A percentile compares a stretch with the other conserved stretches of the same genome.
phyloP scores from a whole-genome alignment of 2,329 filamentous ascomycete genomes.

The Paecilomyces formosus region DNA sequence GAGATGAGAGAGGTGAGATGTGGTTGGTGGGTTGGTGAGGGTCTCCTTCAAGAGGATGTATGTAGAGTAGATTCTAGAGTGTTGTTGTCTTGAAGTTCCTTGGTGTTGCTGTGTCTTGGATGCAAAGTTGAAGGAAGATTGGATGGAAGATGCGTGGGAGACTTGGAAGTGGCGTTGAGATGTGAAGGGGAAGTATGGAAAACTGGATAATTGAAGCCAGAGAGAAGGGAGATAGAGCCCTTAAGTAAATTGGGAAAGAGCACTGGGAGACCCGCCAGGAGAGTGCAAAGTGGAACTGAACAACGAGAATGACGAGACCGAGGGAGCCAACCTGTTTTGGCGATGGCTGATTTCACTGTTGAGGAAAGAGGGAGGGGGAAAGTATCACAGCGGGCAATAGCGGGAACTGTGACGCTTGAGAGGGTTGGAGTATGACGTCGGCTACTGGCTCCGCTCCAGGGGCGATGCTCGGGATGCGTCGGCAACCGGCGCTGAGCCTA shows the following conservation, averaged over 20 bases:
- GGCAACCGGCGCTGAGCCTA: background rate
- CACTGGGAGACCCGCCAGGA: background rate
- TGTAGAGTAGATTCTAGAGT: background rate
- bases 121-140: background rate
- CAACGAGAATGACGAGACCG: background rate
- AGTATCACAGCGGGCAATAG: background rate
- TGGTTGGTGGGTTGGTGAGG: background rate
- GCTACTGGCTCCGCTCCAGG: background rate
- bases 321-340: background rate
- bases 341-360: background rate
- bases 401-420: background rate
- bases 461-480: background rate
- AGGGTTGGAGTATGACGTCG: background rate
- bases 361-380: background rate
- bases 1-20: background rate
- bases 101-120: too few relatives aligned
- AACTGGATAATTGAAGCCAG: constrained; percentile 1
- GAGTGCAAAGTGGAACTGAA: background rate
- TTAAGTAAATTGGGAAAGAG: constrained; percentile 3
- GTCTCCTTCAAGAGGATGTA: background rate
- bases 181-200: constrained; percentile 11
- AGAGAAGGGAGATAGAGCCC: constrained; percentile 6
- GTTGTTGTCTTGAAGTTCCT: too few relatives aligned
- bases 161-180: constrained; percentile 3
- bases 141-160: background rate